Base-by-base conservation (phyloP, 1,284 basidiomycete genomes). In the Microbotryum intermedium region DNA sequence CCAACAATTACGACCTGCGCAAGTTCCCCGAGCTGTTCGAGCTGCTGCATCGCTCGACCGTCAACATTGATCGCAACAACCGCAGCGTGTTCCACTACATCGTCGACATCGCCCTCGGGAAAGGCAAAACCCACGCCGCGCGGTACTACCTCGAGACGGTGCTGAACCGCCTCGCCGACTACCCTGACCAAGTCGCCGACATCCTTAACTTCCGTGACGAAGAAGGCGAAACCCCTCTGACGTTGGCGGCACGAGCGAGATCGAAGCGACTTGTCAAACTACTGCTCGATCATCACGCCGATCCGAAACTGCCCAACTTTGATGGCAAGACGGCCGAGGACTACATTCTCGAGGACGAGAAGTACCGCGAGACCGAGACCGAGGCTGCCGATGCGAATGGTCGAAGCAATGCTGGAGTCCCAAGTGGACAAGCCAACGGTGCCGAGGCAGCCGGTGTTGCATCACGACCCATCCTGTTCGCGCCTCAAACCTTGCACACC, bases 161-260 rank as follows among this genome's bases (percentile, higher is more conserved):
- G 58, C 81, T 98, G 58, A 81, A 80, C 50, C 84, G 93, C 48
- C 81, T 99, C 21, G 81, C 88, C n/a, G 92, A 97, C 72, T 99
- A 91, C 76, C 93, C 94, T 3, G 88, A 89, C 70, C 95, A 99
- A 75, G 79, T 99, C 20, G 90, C 92, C 43, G 95, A 99, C 73
- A 92, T 99, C 53, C 90, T 99, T 76, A 99, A 99, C 74, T 98
- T 98, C 76, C 95, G 95, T 74, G 95, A 98, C 74, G 92, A 97
- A 73, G 95, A 99, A 69, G 94, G 94, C 39, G 95, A 99, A 77
- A 97, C 95, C 16, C 91, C 95, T 11, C 77, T 99, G 60, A 98
- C 95, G 1, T 85, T 99, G 80, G 94, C 95, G 26, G 95, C 95
- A 6, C 82, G 95, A 43, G 97, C 94, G 71, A 80, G 95, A 59